Conservation (phyloP, 306 rosid genomes). For the Sophora flavescens region DNA sequence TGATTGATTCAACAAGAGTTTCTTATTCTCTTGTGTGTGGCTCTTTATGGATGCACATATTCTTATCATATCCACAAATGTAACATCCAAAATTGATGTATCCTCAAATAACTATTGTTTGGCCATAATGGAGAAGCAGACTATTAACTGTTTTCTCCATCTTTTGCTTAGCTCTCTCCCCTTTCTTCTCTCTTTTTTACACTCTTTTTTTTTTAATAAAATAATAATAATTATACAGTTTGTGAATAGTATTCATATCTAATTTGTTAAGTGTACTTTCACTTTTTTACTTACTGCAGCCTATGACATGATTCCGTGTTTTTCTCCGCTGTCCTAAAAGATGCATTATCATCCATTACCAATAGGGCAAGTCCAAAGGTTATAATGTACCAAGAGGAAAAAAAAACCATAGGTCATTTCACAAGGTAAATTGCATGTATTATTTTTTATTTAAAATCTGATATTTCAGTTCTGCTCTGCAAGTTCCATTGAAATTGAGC, state of each 20-base stretch:
- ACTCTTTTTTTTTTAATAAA: neutral
- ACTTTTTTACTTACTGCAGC: constrained; percentile 1
- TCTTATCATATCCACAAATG: constrained; percentile 39
- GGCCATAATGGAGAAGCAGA: constrained; percentile 17
- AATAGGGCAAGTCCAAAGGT: neutral
- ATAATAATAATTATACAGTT: neutral
- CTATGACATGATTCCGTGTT: constrained; percentile 37
- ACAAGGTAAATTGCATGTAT: neutral
- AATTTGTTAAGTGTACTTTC: neutral
- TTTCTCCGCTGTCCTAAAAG: constrained; percentile 28
- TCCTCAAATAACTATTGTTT: constrained; percentile 35
- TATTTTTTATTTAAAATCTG: no score
- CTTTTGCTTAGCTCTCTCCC: neutral
- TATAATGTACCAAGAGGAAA: neutral
- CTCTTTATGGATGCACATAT: constrained; percentile 42
- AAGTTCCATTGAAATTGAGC: no score
- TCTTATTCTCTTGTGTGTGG: constrained; percentile 38
- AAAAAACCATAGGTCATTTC: neutral
- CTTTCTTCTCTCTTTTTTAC: neutral
- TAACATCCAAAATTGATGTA: constrained; percentile 22
- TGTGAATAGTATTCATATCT: neutral
- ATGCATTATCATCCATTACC: constrained; percentile 10
- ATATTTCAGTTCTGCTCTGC: no score
- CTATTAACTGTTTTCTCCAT: neutral
- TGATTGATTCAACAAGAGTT: constrained; percentile 46